A percentile compares a stretch with the other conserved stretches of the same genome.
Evolutionary conservation across 1,139 yeast species (phyloP).

Genomic region (Geotrichum klebahnii): DNA sequence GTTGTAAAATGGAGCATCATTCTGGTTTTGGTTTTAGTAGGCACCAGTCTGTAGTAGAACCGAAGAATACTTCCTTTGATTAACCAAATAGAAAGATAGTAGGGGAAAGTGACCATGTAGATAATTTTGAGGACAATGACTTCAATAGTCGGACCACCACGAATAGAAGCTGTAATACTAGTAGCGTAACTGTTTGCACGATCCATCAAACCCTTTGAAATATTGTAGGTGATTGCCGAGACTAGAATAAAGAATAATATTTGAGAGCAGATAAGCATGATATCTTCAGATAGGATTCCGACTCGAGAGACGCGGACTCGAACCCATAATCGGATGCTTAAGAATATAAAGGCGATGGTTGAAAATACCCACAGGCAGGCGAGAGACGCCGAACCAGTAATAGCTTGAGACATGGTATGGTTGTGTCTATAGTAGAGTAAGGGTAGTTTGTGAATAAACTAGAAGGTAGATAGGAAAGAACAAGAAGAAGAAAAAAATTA

Average conservation of each 20-base stretch:
- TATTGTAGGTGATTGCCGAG: constrained; percentile 29
- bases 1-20: constrained; percentile 25
- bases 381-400: neutral
- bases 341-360: constrained; percentile 23
- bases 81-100: constrained; percentile 32
- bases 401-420: neutral
- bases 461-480: no score
- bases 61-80: constrained; percentile 32
- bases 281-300: constrained; percentile 32
- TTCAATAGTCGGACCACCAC: neutral
- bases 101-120: constrained; percentile 31
- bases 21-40: constrained; percentile 28
- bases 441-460: no score
- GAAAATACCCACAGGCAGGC: constrained; percentile 28
- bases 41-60: constrained; percentile 32
- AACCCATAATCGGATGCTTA: constrained; percentile 29
- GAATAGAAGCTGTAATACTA: neutral
- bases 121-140: constrained; percentile 27
- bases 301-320: constrained; percentile 27
- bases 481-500: no score
- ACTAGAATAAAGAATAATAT: constrained; percentile 31
- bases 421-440: no score
- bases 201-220: constrained; percentile 31
- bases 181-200: constrained; percentile 26
- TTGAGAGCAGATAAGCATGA: constrained; percentile 29